These are phyloP conservation scores for Alternaria burnsii DNA, from an alignment of 2,329 filamentous ascomycete species.

Conservation along the genomic window DNA sequence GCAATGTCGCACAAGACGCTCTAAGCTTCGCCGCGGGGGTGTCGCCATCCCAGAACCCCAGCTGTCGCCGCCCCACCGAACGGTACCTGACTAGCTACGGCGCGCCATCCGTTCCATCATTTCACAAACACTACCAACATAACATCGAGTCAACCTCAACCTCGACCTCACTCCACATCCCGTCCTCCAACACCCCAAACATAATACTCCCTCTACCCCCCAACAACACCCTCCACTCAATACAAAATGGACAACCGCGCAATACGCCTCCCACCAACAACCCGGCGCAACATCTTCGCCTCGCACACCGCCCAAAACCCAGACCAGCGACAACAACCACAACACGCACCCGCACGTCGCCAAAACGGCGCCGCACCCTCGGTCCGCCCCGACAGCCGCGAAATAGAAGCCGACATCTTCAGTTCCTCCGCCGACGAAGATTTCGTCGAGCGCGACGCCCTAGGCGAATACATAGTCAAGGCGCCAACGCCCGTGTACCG, in stretches of 20 bases:
- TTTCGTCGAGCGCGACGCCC: constrained; percentile 59
- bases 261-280: constrained; percentile 34
- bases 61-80: constrained; percentile 2
- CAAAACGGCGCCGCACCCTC: constrained; percentile 31
- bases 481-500: constrained; percentile 37
- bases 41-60: background rate
- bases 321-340: constrained; percentile 7
- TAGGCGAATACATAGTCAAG: constrained; percentile 57
- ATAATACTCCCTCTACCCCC: background rate
- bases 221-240: background rate
- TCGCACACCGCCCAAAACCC: constrained; percentile 30
- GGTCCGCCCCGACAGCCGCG: constrained; percentile 29
- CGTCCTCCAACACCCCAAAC: background rate
- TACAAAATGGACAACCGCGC: constrained; percentile 33
- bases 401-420: constrained; percentile 26
- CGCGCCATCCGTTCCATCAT: constrained; percentile 10
- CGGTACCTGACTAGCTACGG: constrained; percentile 22
- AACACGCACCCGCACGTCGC: constrained; percentile 25
- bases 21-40: constrained; percentile 7
- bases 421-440: constrained; percentile 47
- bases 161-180: constrained; percentile 2
- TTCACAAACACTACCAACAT: background rate
- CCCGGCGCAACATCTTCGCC: constrained; percentile 45
- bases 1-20: background rate
- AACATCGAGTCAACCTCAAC: background rate